Percentiles rank a stretch among this genome's conserved stretches.
Evolutionary conservation across 2,329 filamentous ascomycete genomes (phyloP).

Genomic region (Fusarium xyrophilum): DNA sequence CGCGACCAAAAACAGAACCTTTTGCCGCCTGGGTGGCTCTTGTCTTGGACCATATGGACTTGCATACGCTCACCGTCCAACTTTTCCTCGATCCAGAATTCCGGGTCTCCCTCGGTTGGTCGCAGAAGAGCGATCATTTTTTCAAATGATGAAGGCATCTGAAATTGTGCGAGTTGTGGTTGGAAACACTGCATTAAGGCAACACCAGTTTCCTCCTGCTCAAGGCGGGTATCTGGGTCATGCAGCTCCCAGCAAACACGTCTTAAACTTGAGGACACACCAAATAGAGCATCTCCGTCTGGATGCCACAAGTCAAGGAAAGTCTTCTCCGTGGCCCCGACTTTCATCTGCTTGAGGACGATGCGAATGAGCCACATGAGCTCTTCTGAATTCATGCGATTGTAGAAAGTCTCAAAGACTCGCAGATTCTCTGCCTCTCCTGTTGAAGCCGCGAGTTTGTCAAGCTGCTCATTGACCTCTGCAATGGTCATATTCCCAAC

Average conservation of each 20-base stretch:
- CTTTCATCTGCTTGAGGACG: slow-evolving; percentile 78
- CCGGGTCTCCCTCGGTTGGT: slow-evolving; percentile 70
- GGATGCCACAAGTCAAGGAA: slow-evolving; percentile 84
- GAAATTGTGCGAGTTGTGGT: slow-evolving; percentile 91
- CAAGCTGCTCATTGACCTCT: slow-evolving; percentile 86
- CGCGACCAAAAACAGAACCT: slow-evolving; percentile 91
- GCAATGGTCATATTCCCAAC: slow-evolving; percentile 83
- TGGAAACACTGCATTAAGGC: slow-evolving; percentile 94
- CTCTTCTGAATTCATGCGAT: slow-evolving; percentile 91
- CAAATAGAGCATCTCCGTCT: slow-evolving; percentile 80
- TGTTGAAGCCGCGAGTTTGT: slow-evolving; percentile 75
- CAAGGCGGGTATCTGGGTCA: slow-evolving; percentile 74
- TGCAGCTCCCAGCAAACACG: slow-evolving; percentile 94
- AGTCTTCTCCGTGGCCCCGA: slow-evolving; percentile 85
- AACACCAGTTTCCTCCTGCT: slow-evolving; percentile 77
- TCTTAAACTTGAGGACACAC: slow-evolving; percentile 86
- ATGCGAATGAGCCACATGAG: slow-evolving; percentile 95
- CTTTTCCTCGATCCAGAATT: slow-evolving; percentile 98
- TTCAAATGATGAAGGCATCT: slow-evolving; percentile 78
- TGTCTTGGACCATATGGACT: slow-evolving; percentile 84
- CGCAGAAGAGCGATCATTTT: slow-evolving; percentile 76
- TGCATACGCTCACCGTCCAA: slow-evolving; percentile 97
- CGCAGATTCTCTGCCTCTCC: slow-evolving; percentile 85
- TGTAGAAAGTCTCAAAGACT: slow-evolving; percentile 85
- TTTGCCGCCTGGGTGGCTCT: slow-evolving; percentile 69